These are phyloP conservation scores for Aegilops sharonensis DNA, from an alignment of 176 grass and related monocot species.

Conservation along the genomic window DNA sequence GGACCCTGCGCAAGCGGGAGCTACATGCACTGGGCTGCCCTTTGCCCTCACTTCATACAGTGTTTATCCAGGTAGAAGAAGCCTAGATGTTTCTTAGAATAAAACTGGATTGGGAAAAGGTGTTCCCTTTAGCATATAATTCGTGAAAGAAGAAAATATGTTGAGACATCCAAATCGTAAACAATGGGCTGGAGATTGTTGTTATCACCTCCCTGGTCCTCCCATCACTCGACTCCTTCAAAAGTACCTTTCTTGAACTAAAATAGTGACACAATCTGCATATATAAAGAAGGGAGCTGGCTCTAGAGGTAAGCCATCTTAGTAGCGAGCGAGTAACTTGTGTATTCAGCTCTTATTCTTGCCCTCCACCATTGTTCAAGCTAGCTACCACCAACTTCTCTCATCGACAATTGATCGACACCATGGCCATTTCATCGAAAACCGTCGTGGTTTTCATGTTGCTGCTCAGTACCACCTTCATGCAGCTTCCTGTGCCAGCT, in stretches of 20 bases:
- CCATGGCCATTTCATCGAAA: conserved; percentile 43
- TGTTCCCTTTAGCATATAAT: conserved; percentile 15
- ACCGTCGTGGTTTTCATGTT: conserved; percentile 13
- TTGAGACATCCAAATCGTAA: conserved; percentile 30
- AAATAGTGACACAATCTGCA: conserved; percentile 27
- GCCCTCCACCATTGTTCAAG: conserved; percentile 8
- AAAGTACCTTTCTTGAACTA: conserved; percentile 47
- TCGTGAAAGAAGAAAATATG: background rate
- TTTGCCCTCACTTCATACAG: conserved; percentile 4
- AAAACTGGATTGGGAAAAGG: conserved; percentile 61
- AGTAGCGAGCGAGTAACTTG: conserved; percentile 27
- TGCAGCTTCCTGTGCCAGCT: conserved; percentile 39
- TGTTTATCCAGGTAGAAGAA: conserved; percentile 38
- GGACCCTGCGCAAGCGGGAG: too few species aligned
- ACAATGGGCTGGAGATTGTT: conserved; percentile 31
- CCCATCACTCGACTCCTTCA: conserved; percentile 27
- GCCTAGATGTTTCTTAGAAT: conserved; percentile 44
- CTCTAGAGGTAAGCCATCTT: conserved; percentile 29
- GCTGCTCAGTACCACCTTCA: conserved; percentile 29
- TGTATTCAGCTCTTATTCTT: background rate
- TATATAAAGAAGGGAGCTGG: conserved; percentile 52
- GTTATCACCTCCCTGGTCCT: conserved; percentile 38
- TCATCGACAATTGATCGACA: background rate
- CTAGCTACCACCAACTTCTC: background rate
- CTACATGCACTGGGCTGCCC: too few species aligned